phyloP scores from a whole-genome alignment of 2,329 filamentous ascomycete species.

The Pseudopithomyces chartarum region DNA sequence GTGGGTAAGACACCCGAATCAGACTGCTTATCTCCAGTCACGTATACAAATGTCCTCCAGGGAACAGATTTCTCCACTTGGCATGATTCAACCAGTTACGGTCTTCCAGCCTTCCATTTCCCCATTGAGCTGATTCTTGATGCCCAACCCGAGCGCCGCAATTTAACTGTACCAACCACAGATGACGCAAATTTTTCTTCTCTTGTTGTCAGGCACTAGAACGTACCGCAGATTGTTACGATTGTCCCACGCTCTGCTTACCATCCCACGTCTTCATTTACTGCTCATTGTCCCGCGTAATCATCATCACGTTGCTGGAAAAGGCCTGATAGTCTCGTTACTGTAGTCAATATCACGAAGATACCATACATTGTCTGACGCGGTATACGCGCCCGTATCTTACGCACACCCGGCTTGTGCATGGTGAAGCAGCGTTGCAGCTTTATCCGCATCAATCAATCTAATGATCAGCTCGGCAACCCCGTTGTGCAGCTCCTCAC shows the following conservation, averaged over 20 bases:
- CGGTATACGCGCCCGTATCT: neutral
- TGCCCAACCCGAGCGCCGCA: slow-evolving; percentile 20
- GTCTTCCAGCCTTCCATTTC: slow-evolving; percentile 13
- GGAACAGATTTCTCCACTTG: neutral
- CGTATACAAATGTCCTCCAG: slow-evolving; percentile 3
- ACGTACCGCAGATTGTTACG: neutral
- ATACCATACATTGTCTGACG: neutral
- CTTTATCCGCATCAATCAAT: neutral
- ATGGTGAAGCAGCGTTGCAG: neutral
- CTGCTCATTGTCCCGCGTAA: neutral
- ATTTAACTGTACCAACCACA: slow-evolving; percentile 17
- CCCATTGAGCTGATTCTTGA: slow-evolving; percentile 16
- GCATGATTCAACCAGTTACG: slow-evolving; percentile 8
- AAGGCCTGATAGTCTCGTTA: neutral
- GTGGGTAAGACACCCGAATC: slow-evolving; percentile 20
- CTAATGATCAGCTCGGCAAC: neutral
- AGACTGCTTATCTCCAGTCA: slow-evolving; percentile 20
- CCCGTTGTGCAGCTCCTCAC: neutral
- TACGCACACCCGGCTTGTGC: neutral
- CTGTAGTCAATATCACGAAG: neutral
- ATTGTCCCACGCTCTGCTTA: neutral
- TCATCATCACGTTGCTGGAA: neutral
- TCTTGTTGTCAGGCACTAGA: neutral
- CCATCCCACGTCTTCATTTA: slow-evolving; percentile 1
- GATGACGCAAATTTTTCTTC: slow-evolving; percentile 20